A percentile compares a stretch with the other conserved stretches of the same genome.
Conservation (phyloP, 306 rosid genomes). For the Hippophae gyantsensis region DNA sequence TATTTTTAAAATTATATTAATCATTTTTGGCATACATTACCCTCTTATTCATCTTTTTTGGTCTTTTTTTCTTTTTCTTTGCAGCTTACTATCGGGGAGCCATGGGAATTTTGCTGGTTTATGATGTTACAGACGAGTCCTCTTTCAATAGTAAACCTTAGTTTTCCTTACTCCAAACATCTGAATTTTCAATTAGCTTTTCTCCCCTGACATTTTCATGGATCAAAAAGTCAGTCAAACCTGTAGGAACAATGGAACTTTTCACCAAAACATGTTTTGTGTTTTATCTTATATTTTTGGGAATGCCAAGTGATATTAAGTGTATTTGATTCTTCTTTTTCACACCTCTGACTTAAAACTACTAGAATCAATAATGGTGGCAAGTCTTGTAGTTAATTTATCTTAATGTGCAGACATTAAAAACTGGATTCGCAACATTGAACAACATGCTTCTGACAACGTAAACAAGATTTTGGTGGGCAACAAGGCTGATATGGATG, state of each 20-base stretch:
- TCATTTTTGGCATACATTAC: constrained; percentile 9
- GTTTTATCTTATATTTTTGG: too few relatives aligned
- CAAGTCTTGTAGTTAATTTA: constrained; percentile 11
- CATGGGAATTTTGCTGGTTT: constrained; percentile 88
- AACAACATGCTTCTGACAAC: constrained; percentile 92
- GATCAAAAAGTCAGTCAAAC: background rate
- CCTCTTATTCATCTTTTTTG: constrained; percentile 5
- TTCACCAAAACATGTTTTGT: too few relatives aligned
- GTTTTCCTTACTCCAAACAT: constrained; percentile 21
- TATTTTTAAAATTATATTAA: background rate
- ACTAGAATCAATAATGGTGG: constrained; percentile 2
- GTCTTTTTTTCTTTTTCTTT: constrained; percentile 16
- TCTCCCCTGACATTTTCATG: background rate
- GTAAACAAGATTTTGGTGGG: constrained; percentile 92
- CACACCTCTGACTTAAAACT: background rate
- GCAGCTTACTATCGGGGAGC: constrained; percentile 94
- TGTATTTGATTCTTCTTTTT: background rate
- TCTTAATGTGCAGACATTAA: constrained; percentile 64
- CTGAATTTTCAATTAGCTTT: constrained; percentile 6
- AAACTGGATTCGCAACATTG: constrained; percentile 94
- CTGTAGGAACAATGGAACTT: too few relatives aligned
- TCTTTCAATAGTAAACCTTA: constrained; percentile 73
- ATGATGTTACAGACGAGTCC: constrained; percentile 88
- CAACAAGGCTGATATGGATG: constrained; percentile 96
- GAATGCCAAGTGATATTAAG: too few relatives aligned